These are phyloP conservation scores for Apostasia ramifera DNA, from an alignment of 106 monocot species.

Conservation along the genomic window DNA sequence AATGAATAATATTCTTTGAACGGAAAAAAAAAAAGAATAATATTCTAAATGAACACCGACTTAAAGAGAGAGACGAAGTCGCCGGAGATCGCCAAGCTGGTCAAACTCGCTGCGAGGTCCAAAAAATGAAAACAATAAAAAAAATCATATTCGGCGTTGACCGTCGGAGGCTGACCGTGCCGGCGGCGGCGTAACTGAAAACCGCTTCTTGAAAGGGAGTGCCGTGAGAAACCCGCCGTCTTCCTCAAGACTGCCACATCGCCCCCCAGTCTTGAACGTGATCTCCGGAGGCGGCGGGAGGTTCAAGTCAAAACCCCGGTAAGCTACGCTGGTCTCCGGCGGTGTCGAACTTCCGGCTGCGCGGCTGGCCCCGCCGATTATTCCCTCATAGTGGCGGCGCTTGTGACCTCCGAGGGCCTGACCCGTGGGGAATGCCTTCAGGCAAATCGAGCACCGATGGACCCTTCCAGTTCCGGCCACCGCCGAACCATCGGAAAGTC, in stretches of 20 bases:
- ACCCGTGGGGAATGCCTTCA: constrained; percentile 39
- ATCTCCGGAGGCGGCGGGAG: constrained; percentile 28
- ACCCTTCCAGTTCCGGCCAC: constrained; percentile 2
- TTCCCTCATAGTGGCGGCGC: constrained; percentile 50
- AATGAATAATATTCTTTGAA: no score
- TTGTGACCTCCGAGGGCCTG: constrained; percentile 70
- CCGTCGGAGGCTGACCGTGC: background rate
- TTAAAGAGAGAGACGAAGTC: no score
- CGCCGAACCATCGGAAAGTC: background rate
- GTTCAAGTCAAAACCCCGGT: constrained; percentile 29
- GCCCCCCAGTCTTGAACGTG: constrained; percentile 3
- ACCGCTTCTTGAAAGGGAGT: constrained; percentile 40
- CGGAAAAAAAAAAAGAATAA: no score
- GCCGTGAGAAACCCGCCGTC: constrained; percentile 67
- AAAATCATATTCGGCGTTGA: background rate
- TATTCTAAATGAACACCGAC: no score
- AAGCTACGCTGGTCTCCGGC: constrained; percentile 1
- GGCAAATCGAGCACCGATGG: constrained; percentile 37
- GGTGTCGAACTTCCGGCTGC: background rate
- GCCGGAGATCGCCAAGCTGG: no score
- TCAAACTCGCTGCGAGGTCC: no score
- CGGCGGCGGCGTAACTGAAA: constrained; percentile 26
- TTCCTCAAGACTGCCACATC: constrained; percentile 15
- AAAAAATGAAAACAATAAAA: background rate
- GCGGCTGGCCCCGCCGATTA: constrained; percentile 6